These are phyloP conservation scores for Thymus quinquecostatus DNA, from an alignment of 257 asterid species.

Conservation along the genomic window DNA sequence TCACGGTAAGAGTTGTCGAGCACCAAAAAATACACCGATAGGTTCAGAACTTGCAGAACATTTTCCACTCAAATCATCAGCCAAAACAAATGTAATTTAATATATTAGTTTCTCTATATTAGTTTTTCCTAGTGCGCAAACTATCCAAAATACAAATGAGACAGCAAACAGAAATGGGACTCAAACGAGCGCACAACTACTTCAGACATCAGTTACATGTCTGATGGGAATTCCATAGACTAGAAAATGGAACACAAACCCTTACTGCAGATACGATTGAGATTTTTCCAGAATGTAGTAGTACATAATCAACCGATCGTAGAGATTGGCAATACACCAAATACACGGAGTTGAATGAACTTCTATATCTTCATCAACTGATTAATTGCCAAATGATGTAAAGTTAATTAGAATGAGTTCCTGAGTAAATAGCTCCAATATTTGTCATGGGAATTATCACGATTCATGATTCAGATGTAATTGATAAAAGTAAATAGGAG, in stretches of 20 bases:
- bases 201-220: slow-evolving; percentile 22
- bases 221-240: slow-evolving; percentile 10
- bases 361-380: slow-evolving; percentile 20
- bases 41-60: neutral
- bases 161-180: slow-evolving; percentile 1
- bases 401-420: slow-evolving; percentile 21
- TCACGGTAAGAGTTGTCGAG: neutral
- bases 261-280: slow-evolving; percentile 17
- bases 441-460: neutral
- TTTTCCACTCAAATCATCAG: slow-evolving; percentile 13
- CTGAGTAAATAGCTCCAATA: neutral
- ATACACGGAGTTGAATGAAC: slow-evolving; percentile 19
- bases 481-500: slow-evolving; percentile 8
- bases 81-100: neutral
- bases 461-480: neutral
- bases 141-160: neutral
- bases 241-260: slow-evolving; percentile 12
- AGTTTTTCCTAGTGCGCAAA: neutral
- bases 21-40: slow-evolving; percentile 1
- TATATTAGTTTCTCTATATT: neutral
- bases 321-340: slow-evolving; percentile 23
- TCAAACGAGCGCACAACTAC: slow-evolving; percentile 7
- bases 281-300: slow-evolving; percentile 1
- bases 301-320: slow-evolving; percentile 10
- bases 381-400: slow-evolving; percentile 19